phyloP scores from a whole-genome alignment of 1,139 yeast species.

The Candida anutae region DNA sequence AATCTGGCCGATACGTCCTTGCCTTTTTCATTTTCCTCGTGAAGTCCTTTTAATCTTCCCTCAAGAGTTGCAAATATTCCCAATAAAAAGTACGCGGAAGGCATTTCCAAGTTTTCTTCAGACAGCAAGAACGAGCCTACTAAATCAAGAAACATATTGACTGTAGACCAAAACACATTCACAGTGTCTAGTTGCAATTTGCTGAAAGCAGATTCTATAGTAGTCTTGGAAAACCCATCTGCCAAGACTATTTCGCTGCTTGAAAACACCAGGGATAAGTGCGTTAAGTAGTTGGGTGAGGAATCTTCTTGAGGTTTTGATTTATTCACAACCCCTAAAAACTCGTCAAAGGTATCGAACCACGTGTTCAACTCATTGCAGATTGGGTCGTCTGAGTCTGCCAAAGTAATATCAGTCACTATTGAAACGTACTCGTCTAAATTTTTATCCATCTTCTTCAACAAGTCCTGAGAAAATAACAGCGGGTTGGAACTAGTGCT shows the following conservation, averaged over 20 bases:
- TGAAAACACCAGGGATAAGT: no score
- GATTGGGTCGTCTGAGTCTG: constrained; percentile 6
- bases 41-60: constrained; percentile 3
- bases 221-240: no score
- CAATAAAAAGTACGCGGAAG: constrained; percentile 5
- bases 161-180: no score
- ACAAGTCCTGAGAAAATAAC: constrained; percentile 15
- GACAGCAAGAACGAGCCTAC: no score
- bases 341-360: constrained; percentile 17
- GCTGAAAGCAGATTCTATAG: no score
- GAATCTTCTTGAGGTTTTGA: no score
- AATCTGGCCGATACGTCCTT: not conserved
- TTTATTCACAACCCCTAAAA: no score
- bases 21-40: not conserved
- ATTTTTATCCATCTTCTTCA: constrained; percentile 19
- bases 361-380: constrained; percentile 13
- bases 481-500: not conserved
- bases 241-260: no score
- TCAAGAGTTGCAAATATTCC: constrained; percentile 5
- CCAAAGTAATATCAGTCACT: constrained; percentile 5
- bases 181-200: no score
- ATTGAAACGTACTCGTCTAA: constrained; percentile 17
- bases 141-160: no score
- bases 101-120: no score
- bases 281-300: no score